Conservation (phyloP, 2,329 filamentous ascomycete genomes). For the Phialophora chinensis region DNA sequence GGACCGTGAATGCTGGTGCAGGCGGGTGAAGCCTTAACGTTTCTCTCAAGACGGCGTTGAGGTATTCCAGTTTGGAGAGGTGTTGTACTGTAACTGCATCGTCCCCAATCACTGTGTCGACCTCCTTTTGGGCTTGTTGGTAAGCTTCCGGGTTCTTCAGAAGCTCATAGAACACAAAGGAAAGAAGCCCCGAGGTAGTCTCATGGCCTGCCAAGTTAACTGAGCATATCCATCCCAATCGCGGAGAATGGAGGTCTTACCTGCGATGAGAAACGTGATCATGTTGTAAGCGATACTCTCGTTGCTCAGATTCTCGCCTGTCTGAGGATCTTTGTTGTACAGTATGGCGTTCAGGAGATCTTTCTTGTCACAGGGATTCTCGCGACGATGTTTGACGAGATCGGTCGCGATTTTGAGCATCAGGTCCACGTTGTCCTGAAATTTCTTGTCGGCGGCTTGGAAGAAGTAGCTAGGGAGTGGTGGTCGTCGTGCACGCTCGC, state of each 20-base stretch:
- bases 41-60: slow-evolving; percentile 70
- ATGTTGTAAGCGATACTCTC: slow-evolving; percentile 71
- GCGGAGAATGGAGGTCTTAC: slow-evolving; percentile 8
- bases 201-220: slow-evolving; percentile 60
- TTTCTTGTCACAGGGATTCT: slow-evolving; percentile 57
- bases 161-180: slow-evolving; percentile 69
- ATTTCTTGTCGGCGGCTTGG: slow-evolving; percentile 14
- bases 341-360: slow-evolving; percentile 68
- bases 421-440: slow-evolving; percentile 27
- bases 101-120: slow-evolving; percentile 68
- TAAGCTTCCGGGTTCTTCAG: slow-evolving; percentile 67
- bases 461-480: slow-evolving; percentile 47
- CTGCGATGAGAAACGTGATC: slow-evolving; percentile 63
- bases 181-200: slow-evolving; percentile 71
- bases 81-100: slow-evolving; percentile 59
- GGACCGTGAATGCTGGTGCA: slow-evolving; percentile 63
- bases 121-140: slow-evolving; percentile 67
- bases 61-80: slow-evolving; percentile 68
- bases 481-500: slow-evolving; percentile 55
- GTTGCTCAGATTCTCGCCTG: slow-evolving; percentile 62
- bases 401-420: slow-evolving; percentile 44
- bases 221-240: not conserved
- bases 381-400: slow-evolving; percentile 61
- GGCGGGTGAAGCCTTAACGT: slow-evolving; percentile 67
- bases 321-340: slow-evolving; percentile 65